Base-by-base conservation (phyloP, 1,284 basidiomycete species). In the Porogramme epimiltina region DNA sequence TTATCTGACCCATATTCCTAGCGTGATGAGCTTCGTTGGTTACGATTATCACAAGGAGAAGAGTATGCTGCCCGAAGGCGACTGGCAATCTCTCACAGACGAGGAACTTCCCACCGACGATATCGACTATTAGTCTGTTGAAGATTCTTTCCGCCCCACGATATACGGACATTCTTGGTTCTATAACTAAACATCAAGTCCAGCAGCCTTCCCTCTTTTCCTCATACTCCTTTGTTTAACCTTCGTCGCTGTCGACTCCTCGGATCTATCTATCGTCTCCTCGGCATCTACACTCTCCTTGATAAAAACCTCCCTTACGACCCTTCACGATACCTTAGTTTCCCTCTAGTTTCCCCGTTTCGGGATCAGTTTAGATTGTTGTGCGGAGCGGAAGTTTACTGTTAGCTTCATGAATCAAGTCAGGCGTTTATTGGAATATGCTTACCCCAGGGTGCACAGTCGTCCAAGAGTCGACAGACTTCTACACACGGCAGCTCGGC, bases 1-100 rank as follows among this genome's bases (percentile, higher is more conserved):
- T 11, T 43, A 8, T 11, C 9, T 33, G 22, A 16, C 11, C n/a
- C 25, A 3, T 16, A 13, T 5, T 39, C 19, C 25, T 48, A 88
- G 86, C 63, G 84, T 89, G 34, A 85, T 89, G 84, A 87, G 79
- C 63, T 88, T 89, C 67, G 82, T 87, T 55, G 86, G 85, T 44
- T 79, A 87, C 66, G 77, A 84, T 48, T 88, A 87, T 55, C 59
- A 62, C 47, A 71, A 66, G 55, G 60, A 62, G 45, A 56, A 42
- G 38, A 52, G 51, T 56, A 45, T 50, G 43, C 42, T 34, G 42
- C 45, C 50, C 4, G 41, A 45, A 15, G 42, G 43, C 39, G 45
- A 51, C 22, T 55, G 51, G 42, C 26, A 51, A 20, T 52, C 55
- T 8, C 41, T 56, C 43, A 49, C 52, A 8, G 58, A 56, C 24